Percentiles rank a stretch among this genome's conserved stretches.
phyloP scores from a whole-genome alignment of 345 rosid genomes.

The Arabidopsis arenosa region DNA sequence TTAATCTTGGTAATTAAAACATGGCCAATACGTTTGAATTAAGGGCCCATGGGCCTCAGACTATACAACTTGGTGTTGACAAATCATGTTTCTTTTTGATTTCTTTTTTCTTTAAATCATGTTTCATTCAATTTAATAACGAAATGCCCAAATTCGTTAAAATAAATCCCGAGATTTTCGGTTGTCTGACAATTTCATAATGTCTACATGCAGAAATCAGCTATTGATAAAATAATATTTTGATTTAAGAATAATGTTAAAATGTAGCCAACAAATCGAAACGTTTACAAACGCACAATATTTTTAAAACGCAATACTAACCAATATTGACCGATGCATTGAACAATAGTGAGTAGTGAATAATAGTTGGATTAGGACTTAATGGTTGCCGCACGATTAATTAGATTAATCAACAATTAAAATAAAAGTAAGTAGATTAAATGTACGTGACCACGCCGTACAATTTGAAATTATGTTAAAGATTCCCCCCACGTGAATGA shows the following conservation, averaged over 20 bases:
- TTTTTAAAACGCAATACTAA: not conserved
- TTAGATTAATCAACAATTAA: not conserved
- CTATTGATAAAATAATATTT: not conserved
- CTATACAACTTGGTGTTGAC: no score
- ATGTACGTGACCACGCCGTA: constrained; percentile 44
- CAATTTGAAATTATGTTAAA: constrained; percentile 25
- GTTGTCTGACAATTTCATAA: not conserved
- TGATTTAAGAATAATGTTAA: not conserved
- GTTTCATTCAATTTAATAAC: no score
- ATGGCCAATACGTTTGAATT: no score
- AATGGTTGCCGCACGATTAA: constrained; percentile 38
- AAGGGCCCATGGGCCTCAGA: not conserved
- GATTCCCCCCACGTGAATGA: constrained; percentile 43
- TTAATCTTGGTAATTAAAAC: not conserved
- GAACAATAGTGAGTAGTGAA: constrained; percentile 1
- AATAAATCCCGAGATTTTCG: not conserved
- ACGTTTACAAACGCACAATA: not conserved
- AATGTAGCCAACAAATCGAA: not conserved
- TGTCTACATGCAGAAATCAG: not conserved
- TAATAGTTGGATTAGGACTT: not conserved
- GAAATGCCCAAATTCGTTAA: not conserved
- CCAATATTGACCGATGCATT: constrained; percentile 8
- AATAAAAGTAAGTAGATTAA: constrained; percentile 29
- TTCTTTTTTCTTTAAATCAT: no score
- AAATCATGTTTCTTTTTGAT: no score